phyloP scores from a whole-genome alignment of 164 flowering plant genomes.

The Liquidambar formosana region DNA sequence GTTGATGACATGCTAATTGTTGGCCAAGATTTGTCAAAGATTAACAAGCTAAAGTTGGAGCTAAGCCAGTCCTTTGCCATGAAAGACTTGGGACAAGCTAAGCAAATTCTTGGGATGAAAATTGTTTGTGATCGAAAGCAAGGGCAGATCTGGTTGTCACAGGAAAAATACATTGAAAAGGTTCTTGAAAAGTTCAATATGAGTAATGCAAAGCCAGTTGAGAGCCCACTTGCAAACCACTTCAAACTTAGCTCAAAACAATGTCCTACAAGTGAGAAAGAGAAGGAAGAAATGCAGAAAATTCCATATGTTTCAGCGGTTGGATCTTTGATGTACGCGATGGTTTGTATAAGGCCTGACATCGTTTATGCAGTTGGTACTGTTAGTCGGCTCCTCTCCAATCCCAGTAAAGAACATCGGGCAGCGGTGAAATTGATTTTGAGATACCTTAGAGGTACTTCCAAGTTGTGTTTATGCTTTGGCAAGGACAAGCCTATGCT shows the following conservation, averaged over 20 bases:
- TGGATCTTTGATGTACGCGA: background rate
- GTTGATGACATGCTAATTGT: constrained; percentile 7
- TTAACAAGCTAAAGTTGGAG: background rate
- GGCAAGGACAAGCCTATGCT: background rate
- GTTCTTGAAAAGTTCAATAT: constrained; percentile 2
- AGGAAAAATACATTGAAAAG: background rate
- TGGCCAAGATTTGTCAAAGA: background rate
- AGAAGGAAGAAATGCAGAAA: background rate
- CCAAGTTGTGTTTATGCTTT: background rate
- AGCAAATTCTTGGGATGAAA: constrained; percentile 9
- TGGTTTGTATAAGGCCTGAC: background rate
- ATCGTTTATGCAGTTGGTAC: background rate
- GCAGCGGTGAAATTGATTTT: background rate
- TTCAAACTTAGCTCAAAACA: background rate
- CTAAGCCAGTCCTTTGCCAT: background rate
- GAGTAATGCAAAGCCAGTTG: background rate
- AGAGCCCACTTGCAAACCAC: background rate
- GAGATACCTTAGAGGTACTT: background rate
- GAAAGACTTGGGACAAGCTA: background rate
- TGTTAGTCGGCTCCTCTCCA: background rate
- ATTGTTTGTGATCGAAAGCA: background rate
- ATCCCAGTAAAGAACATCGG: background rate
- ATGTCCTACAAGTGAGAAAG: background rate
- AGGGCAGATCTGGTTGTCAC: constrained; percentile 2
- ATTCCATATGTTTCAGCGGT: constrained; percentile 3